Evolutionary conservation across 108 stramenopile species (phyloP).

Genomic region (Asterionellopsis glacialis): DNA sequence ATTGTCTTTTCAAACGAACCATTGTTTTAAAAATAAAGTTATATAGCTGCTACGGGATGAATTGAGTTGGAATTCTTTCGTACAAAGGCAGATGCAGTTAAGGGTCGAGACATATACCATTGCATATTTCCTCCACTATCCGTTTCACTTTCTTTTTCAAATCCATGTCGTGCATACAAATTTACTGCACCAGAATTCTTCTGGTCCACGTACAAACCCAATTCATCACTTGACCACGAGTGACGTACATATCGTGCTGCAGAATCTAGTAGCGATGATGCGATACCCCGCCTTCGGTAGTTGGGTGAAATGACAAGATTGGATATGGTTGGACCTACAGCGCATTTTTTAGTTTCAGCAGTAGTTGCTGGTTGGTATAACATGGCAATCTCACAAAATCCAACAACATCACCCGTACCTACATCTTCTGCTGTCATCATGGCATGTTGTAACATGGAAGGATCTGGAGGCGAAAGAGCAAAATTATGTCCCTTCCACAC

Average conservation of each 20-base stretch:
- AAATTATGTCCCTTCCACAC: slow-evolving; percentile 63
- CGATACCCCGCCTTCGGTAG: slow-evolving; percentile 62
- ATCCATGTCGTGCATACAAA: slow-evolving; percentile 51
- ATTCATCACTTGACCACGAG: slow-evolving; percentile 17
- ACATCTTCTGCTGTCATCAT: slow-evolving; percentile 64
- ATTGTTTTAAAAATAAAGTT: too few species aligned
- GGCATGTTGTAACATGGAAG: slow-evolving; percentile 48
- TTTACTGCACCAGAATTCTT: slow-evolving; percentile 48
- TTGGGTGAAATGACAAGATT: slow-evolving; percentile 54
- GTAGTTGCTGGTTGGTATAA: slow-evolving; percentile 25
- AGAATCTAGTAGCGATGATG: slow-evolving; percentile 35
- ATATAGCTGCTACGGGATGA: too few species aligned
- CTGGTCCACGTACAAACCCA: slow-evolving; percentile 64
- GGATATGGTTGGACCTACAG: slow-evolving; percentile 42
- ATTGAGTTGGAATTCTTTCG: too few species aligned
- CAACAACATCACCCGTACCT: slow-evolving; percentile 38
- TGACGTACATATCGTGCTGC: slow-evolving; percentile 39
- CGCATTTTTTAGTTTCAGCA: neutral
- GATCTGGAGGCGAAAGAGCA: slow-evolving; percentile 36
- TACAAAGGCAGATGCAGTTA: too few species aligned
- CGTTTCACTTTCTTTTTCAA: slow-evolving; percentile 5
- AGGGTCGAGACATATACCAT: too few species aligned
- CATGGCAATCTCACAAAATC: slow-evolving; percentile 77
- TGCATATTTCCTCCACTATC: too few species aligned
- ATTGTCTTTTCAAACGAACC: too few species aligned